A percentile compares a stretch with the other conserved stretches of the same genome.
Conservation (phyloP, 306 rosid species). For the Prosopis cineraria region DNA sequence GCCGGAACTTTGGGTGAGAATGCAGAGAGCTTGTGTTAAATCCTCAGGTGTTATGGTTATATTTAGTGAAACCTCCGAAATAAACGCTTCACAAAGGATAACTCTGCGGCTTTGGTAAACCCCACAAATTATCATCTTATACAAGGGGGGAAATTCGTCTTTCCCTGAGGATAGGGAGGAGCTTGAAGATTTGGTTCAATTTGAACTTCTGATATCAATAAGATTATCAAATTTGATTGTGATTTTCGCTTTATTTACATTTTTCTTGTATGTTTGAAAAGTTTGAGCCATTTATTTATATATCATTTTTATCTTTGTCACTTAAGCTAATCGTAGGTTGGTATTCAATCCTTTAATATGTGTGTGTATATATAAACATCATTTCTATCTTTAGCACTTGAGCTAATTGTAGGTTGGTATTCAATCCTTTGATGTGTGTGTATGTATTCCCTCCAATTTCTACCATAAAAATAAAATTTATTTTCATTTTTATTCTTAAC, state of each 20-base stretch:
- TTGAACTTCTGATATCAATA: neutral
- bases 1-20: slow-evolving; percentile 37
- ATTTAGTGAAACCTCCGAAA: slow-evolving; percentile 36
- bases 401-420: no score
- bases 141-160: neutral
- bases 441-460: no score
- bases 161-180: neutral
- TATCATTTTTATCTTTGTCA: no score
- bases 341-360: no score
- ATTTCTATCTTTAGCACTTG: no score
- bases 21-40: slow-evolving; percentile 32
- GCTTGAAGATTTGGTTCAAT: neutral
- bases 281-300: no score
- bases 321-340: no score
- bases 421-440: no score
- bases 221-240: neutral
- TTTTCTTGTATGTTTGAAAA: no score
- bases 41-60: slow-evolving; percentile 30
- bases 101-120: slow-evolving; percentile 18
- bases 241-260: neutral
- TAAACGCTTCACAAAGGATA: slow-evolving; percentile 24
- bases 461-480: no score
- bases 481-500: no score
- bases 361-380: no score
- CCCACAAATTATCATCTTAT: neutral